Percentiles rank a stretch among this genome's conserved stretches.
These are phyloP conservation scores for Prosopis cineraria DNA, from an alignment of 306 rosid species.

Conservation along the genomic window DNA sequence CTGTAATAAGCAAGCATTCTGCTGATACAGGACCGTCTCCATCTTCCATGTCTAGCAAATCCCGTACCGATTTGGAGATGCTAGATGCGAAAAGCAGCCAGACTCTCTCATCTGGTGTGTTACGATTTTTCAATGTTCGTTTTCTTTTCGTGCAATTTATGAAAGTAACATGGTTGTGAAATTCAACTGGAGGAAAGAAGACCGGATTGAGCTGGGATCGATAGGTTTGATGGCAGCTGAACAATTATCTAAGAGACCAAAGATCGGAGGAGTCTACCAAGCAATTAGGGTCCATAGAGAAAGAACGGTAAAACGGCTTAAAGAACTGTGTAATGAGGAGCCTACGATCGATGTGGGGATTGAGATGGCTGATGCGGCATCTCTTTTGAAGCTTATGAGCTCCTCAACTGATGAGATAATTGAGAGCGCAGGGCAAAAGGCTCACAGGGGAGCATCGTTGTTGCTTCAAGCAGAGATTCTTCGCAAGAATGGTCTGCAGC, in stretches of 20 bases:
- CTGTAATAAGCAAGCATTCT: conserved; percentile 23
- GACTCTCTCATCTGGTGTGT: conserved; percentile 20
- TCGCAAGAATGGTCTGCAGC: conserved; percentile 16
- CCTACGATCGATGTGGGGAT: conserved; percentile 31
- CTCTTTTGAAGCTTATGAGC: conserved; percentile 31
- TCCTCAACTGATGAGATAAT: conserved; percentile 24
- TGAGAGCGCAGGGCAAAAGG: conserved; percentile 30
- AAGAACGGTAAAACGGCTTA: conserved; percentile 30
- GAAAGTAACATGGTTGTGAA: not conserved
- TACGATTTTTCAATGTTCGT: not conserved
- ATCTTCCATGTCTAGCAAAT: conserved; percentile 30
- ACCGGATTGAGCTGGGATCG: conserved; percentile 29
- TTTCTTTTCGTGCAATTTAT: not conserved
- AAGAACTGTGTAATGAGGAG: conserved; percentile 29
- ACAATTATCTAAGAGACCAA: conserved; percentile 33
- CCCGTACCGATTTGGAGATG: not conserved
- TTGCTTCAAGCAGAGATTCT: conserved; percentile 42
- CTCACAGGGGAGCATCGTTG: conserved; percentile 31
- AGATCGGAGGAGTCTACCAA: conserved; percentile 29
- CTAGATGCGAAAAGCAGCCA: not conserved
- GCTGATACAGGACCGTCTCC: conserved; percentile 17
- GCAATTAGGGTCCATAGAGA: conserved; percentile 20
- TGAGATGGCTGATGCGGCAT: conserved; percentile 41
- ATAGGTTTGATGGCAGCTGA: conserved; percentile 21
- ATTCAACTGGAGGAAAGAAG: conserved; percentile 22